These are phyloP conservation scores for Plectosphaerella cucumerina DNA, from an alignment of 2,329 filamentous ascomycete species.

Conservation along the genomic window DNA sequence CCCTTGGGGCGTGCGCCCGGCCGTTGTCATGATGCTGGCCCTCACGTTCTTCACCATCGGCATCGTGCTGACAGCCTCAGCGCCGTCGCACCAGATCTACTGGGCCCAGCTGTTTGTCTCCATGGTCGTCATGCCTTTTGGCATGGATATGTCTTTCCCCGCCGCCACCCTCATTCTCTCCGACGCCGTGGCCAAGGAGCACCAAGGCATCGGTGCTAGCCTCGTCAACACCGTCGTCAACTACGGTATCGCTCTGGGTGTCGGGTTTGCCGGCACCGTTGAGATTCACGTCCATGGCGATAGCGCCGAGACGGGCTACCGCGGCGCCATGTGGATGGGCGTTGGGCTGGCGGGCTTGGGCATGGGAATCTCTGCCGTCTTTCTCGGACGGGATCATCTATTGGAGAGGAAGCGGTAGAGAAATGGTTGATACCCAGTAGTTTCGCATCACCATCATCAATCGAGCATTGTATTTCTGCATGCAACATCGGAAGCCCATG, in stretches of 20 bases:
- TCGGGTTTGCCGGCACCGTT: slow-evolving; percentile 63
- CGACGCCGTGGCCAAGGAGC: slow-evolving; percentile 40
- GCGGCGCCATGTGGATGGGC: slow-evolving; percentile 36
- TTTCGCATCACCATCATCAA: background rate
- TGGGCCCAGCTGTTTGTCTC: slow-evolving; percentile 61
- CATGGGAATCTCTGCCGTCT: background rate
- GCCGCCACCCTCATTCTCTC: slow-evolving; percentile 57
- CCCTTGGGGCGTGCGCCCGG: slow-evolving; percentile 27
- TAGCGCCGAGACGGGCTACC: slow-evolving; percentile 21
- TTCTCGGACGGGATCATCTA: slow-evolving; percentile 4
- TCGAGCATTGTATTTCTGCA: too few relatives aligned
- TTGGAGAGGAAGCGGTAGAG: background rate
- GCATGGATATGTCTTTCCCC: slow-evolving; percentile 66
- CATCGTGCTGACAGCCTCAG: slow-evolving; percentile 37
- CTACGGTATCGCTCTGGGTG: slow-evolving; percentile 61
- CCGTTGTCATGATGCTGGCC: slow-evolving; percentile 38
- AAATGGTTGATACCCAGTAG: background rate
- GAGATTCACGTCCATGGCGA: slow-evolving; percentile 35
- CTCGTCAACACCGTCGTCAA: slow-evolving; percentile 64
- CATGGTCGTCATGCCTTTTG: slow-evolving; percentile 54
- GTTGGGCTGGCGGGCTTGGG: slow-evolving; percentile 25
- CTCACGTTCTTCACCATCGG: slow-evolving; percentile 39
- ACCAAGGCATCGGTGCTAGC: slow-evolving; percentile 44
- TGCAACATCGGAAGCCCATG: too few relatives aligned
- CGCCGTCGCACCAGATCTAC: slow-evolving; percentile 53